phyloP scores from a whole-genome alignment of 2,329 filamentous ascomycete species.

The Rhynchosporium graminicola region DNA sequence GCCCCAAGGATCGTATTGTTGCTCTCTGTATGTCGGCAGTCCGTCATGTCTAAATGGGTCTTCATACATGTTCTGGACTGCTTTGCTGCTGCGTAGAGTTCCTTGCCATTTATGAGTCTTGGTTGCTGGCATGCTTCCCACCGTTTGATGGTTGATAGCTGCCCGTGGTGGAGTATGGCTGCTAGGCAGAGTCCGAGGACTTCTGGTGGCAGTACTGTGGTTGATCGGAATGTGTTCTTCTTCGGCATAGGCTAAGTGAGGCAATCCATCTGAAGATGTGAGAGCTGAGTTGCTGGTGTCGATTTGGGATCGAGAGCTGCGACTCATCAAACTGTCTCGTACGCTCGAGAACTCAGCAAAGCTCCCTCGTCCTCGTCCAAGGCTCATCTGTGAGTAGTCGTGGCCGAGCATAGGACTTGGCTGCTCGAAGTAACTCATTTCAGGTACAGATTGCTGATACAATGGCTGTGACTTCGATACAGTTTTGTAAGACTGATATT shows the following conservation, averaged over 20 bases:
- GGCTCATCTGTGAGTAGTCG: constrained; percentile 30
- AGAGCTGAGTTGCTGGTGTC: constrained; percentile 15
- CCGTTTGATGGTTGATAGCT: constrained; percentile 17
- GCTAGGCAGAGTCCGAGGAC: constrained; percentile 24
- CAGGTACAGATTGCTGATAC: constrained; percentile 22
- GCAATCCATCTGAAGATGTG: constrained; percentile 13
- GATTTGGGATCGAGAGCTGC: constrained; percentile 18
- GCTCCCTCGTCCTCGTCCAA: constrained; percentile 26
- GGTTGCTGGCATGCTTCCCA: neutral
- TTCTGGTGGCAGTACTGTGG: constrained; percentile 22
- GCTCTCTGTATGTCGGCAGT: constrained; percentile 23
- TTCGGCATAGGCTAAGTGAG: constrained; percentile 21
- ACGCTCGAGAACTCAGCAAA: constrained; percentile 30
- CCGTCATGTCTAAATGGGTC: constrained; percentile 24
- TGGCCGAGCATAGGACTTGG: constrained; percentile 30
- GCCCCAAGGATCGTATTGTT: constrained; percentile 25
- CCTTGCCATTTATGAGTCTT: constrained; percentile 25
- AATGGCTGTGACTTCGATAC: constrained; percentile 18
- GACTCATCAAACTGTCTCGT: constrained; percentile 24
- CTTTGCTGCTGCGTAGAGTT: constrained; percentile 6
- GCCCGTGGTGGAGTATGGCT: constrained; percentile 22
- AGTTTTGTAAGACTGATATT: constrained; percentile 20
- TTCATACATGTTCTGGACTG: constrained; percentile 18
- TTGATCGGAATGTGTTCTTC: constrained; percentile 14
- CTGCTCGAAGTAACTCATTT: constrained; percentile 25